A percentile compares a stretch with the other conserved stretches of the same genome.
These are phyloP conservation scores for Talaromyces pinophilus DNA, from an alignment of 2,329 filamentous ascomycete species.

Conservation along the genomic window DNA sequence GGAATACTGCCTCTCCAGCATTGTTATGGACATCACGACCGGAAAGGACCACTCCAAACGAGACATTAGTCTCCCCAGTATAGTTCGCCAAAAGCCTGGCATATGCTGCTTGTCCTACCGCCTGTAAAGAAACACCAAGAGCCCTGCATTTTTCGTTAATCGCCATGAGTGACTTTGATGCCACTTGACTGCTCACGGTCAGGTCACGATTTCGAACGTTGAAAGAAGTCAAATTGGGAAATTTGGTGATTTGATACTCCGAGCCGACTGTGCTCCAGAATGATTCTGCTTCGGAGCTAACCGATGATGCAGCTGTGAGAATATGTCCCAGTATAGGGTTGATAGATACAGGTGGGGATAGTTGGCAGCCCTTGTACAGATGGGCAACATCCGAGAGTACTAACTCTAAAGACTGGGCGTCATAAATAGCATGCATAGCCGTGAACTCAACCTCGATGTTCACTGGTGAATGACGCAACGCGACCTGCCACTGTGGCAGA, in stretches of 20 bases:
- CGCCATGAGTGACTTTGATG: slow-evolving; percentile 42
- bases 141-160: slow-evolving; percentile 60
- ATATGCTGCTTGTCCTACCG: slow-evolving; percentile 76
- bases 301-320: slow-evolving; percentile 37
- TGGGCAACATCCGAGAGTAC: slow-evolving; percentile 63
- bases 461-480: slow-evolving; percentile 44
- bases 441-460: slow-evolving; percentile 49
- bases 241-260: slow-evolving; percentile 63
- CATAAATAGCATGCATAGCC: slow-evolving; percentile 82
- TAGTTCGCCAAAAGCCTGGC: slow-evolving; percentile 72
- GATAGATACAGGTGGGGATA: slow-evolving; percentile 34
- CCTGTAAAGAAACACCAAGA: slow-evolving; percentile 71
- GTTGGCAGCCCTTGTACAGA: slow-evolving; percentile 37
- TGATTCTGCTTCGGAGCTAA: slow-evolving; percentile 31
- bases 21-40: slow-evolving; percentile 64
- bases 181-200: slow-evolving; percentile 40
- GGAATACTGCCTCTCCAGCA: slow-evolving; percentile 66
- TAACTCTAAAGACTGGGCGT: slow-evolving; percentile 70
- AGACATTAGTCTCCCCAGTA: slow-evolving; percentile 69
- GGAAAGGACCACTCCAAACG: slow-evolving; percentile 79
- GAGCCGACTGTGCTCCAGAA: slow-evolving; percentile 67
- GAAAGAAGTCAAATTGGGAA: slow-evolving; percentile 73
- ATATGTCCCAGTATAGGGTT: slow-evolving; percentile 49
- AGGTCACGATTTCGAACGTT: slow-evolving; percentile 38
- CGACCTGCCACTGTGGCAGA: slow-evolving; percentile 64